Percentiles rank a stretch among this genome's conserved stretches.
phyloP scores from a whole-genome alignment of 257 asterid genomes.

The Rauvolfia tetraphylla region DNA sequence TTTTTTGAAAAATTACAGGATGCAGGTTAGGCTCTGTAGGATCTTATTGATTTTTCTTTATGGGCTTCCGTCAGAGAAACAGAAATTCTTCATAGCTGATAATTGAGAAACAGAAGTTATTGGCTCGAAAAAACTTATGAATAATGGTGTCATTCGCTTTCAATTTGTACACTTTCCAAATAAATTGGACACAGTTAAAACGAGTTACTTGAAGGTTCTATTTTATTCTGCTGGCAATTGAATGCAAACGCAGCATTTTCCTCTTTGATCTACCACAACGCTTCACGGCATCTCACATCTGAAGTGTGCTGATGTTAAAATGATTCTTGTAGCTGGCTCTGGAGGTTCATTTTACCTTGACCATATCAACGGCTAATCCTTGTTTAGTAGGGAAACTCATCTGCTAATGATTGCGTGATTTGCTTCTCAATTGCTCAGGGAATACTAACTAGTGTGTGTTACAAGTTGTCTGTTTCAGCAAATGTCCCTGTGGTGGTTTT shows the following conservation, averaged over 20 bases:
- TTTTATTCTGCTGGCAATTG: not conserved
- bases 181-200: not conserved
- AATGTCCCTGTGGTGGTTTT: not conserved
- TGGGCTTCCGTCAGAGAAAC: not conserved
- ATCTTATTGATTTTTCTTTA: not conserved
- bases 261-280: not conserved
- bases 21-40: not conserved
- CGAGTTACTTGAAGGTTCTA: not conserved
- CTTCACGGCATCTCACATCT: not conserved
- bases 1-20: not conserved
- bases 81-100: not conserved
- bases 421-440: not conserved
- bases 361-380: not conserved
- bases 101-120: not conserved
- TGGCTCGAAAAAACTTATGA: not conserved
- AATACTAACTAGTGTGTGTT: no score
- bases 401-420: not conserved
- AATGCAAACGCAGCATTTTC: not conserved
- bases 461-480: constrained; percentile 8
- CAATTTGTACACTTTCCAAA: not conserved
- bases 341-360: not conserved
- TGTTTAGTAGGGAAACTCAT: constrained; percentile 31
- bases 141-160: not conserved
- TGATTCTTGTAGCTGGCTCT: not conserved
- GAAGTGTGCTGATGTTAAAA: not conserved